Conservation (phyloP, 352 stramenopile species). For the Phytophthora aleatoria region DNA sequence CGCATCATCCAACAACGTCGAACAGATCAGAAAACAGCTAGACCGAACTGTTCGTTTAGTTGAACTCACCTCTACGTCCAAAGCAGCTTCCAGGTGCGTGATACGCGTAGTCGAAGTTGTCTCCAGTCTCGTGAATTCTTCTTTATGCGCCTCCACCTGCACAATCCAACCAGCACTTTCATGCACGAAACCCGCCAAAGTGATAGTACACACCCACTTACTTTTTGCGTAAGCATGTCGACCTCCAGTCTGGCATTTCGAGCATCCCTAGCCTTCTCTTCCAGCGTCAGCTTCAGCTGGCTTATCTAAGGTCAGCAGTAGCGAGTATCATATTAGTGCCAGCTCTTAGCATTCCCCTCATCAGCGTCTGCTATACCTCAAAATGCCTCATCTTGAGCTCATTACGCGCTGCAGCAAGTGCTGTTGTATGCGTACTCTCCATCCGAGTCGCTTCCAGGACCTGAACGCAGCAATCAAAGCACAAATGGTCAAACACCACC, state of each 20-base stretch:
- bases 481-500: neutral
- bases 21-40: conserved; percentile 1
- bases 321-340: neutral
- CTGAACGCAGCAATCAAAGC: conserved; percentile 17
- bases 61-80: conserved; percentile 55
- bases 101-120: conserved; percentile 66
- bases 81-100: conserved; percentile 51
- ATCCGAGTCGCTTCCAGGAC: conserved; percentile 56
- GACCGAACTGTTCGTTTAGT: neutral
- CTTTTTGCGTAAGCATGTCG: conserved; percentile 80
- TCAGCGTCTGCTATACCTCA: conserved; percentile 39
- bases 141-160: conserved; percentile 67
- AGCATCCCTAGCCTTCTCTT: conserved; percentile 51
- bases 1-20: neutral
- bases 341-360: neutral
- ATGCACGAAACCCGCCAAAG: neutral
- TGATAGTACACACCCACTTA: conserved; percentile 12
- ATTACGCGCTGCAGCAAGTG: conserved; percentile 52
- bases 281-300: conserved; percentile 63
- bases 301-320: conserved; percentile 40
- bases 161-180: neutral
- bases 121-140: conserved; percentile 75
- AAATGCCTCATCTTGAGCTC: conserved; percentile 86
- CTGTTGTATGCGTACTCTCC: conserved; percentile 58
- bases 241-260: conserved; percentile 46